Base-by-base conservation (phyloP, 169 alveolate species). In the Plasmodium berghei region DNA sequence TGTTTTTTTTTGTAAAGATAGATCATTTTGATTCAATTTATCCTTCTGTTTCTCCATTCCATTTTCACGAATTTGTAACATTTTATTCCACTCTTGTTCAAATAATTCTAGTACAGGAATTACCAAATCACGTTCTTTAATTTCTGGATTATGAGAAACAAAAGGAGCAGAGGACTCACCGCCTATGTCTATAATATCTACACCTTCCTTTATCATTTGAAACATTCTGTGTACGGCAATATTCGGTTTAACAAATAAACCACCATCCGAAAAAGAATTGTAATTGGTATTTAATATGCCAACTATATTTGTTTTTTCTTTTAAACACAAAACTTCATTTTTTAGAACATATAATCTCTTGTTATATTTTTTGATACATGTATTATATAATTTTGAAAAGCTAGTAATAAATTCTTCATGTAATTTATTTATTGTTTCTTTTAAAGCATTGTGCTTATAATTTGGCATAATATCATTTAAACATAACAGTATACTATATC, bases 211-310 rank as follows among this genome's bases (percentile, higher is more conserved):
- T 63, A 67, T 52, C 89, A 75, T 75, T 75, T 75, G 77, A 58
- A 75, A 75, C 34, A 75, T 75, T 42, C 89, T 62, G 8, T 62
- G 48, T n/a, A 75, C 89, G 26, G 89, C 89, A 28, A 34, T 63
- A 22, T 46, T 34, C 20, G 89, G 89, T 20, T 75, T 55, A 16
- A 63, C 89, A 75, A 75, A 75, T 22, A 75, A 48, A 0, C 89
- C 89, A 26, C 89, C 89, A 75, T 75, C 89, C 2, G 89, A 75
- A 75, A 75, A 75, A 40, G 89, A 75, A 64, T 75, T 75, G 49
- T 75, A 75, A 45, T 75, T 75, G 8, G 66, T 75, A 75, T 75
- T 75, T 67, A 75, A 75, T 26, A 75, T 62, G 16, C 89, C 89
- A 34, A 75, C 89, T 18, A 75, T 75, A 48, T 75, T 63, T 46